Percentiles rank a stretch among this genome's conserved stretches.
Conservation (phyloP, 768 basidiomycete species). For the Lactarius psammicola region DNA sequence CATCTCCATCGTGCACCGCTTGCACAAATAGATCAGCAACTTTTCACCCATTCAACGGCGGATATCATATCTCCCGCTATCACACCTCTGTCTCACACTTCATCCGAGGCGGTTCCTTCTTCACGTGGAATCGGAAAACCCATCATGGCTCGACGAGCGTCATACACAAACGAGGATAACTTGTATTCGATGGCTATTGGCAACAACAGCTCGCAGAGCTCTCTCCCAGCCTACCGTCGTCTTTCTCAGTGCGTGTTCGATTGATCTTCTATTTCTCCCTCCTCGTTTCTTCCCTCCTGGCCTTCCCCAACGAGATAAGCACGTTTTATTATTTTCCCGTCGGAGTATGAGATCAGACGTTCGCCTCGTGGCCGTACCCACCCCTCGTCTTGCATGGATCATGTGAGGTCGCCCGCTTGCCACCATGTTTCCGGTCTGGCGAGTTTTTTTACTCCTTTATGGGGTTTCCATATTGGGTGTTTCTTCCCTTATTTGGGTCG, state of each 20-base stretch:
- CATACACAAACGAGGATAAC: constrained; percentile 24
- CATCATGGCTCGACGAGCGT: constrained; percentile 24
- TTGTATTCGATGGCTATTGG: neutral
- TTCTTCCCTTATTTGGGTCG: constrained; percentile 16
- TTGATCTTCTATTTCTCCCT: neutral
- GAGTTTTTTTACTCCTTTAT: constrained; percentile 16
- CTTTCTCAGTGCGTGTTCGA: constrained; percentile 25
- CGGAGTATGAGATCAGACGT: constrained; percentile 12
- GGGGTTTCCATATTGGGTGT: constrained; percentile 10
- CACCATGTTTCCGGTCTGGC: neutral
- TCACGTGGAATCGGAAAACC: constrained; percentile 18
- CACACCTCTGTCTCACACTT: constrained; percentile 13
- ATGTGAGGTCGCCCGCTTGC: constrained; percentile 14
- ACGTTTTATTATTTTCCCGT: neutral
- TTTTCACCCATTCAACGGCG: constrained; percentile 1
- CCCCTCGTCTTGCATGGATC: constrained; percentile 12
- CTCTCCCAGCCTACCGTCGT: constrained; percentile 18
- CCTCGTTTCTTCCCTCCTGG: neutral
- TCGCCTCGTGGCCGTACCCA: constrained; percentile 18
- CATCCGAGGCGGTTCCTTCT: constrained; percentile 11
- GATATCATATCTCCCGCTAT: constrained; percentile 19
- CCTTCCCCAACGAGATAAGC: constrained; percentile 15
- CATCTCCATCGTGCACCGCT: constrained; percentile 27
- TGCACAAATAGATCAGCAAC: constrained; percentile 28
- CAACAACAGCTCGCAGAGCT: constrained; percentile 11